Base-by-base conservation (phyloP, 2,329 filamentous ascomycete genomes). In the Aschersonia sp. region DNA sequence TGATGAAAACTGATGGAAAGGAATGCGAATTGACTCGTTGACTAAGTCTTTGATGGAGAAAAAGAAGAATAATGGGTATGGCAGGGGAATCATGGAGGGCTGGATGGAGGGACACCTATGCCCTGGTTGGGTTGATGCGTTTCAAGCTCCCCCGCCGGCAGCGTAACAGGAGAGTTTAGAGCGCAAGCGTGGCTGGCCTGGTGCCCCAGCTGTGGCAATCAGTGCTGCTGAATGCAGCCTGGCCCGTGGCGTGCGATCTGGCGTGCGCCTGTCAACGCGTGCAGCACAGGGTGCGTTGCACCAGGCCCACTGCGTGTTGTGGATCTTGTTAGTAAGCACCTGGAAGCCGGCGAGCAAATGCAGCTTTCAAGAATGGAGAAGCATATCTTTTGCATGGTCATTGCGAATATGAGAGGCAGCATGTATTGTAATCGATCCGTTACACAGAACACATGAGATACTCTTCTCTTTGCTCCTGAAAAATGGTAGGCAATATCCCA, bases 1-100 rank as follows among this genome's bases (percentile, higher is more conserved):
- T 78, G 68, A 51, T 49, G 29, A 35, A 5, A 6, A 11, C 11
- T 11, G n/a, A 45, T 35, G 14, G 6, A 37, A 30, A 12, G 5
- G 22, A 40, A 14, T 9, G 11, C 14, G 30, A 46, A 43, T 49
- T 40, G 11, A 40, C 30, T 11, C 44, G n/a, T 22, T 31, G 32
- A 22, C n/a, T 12, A 45, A n/a, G 12, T 32, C n/a, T 29, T 45
- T 6, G 41, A 30, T 35, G 12, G 31, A 8, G 37, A 12, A 47
- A 44, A 45, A 46, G 51, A 52, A 44, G 45, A 46, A 43, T 37
- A 45, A 43, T 14, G 41, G 30, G 40, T 11, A 11, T 22, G 40
- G n/a, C 10, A 41, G 10, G 6, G 11, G 40, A n/a, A 7, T 7
- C 10, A 7, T n/a, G 40, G 14, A 7, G 11, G 40, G 35, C 35